These are phyloP conservation scores for Parascedosporium putredinis DNA, from an alignment of 2,329 filamentous ascomycete species.

Conservation along the genomic window DNA sequence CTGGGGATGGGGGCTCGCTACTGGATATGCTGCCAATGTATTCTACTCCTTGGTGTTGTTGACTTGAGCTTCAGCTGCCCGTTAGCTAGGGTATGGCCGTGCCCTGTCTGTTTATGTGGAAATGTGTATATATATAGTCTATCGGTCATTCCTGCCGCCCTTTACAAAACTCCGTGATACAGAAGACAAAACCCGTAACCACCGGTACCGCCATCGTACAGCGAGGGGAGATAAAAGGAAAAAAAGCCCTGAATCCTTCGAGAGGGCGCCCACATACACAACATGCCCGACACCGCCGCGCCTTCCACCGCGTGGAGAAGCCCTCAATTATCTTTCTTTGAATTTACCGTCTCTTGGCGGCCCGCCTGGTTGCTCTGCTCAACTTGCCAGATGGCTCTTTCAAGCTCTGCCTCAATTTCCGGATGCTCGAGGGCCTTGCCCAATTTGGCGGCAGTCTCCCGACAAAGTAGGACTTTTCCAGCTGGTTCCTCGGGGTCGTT, in stretches of 20 bases:
- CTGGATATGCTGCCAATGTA: too few relatives aligned
- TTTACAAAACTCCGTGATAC: background rate
- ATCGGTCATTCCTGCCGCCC: background rate
- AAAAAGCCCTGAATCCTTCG: background rate
- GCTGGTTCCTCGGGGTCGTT: conserved; percentile 11
- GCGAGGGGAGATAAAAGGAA: background rate
- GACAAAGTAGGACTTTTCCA: background rate
- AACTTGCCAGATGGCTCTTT: conserved; percentile 68
- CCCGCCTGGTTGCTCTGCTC: conserved; percentile 36
- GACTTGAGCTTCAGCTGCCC: too few relatives aligned
- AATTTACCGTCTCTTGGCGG: conserved; percentile 14
- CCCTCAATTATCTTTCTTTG: background rate
- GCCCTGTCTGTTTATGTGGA: too few relatives aligned
- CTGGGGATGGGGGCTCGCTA: too few relatives aligned
- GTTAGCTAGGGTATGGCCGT: too few relatives aligned
- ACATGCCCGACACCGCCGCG: too few relatives aligned
- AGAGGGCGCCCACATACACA: background rate
- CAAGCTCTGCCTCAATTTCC: conserved; percentile 61
- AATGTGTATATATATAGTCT: background rate
- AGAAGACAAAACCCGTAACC: background rate
- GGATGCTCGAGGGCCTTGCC: conserved; percentile 54
- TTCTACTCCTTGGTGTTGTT: too few relatives aligned
- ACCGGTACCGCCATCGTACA: background rate
- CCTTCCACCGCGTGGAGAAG: too few relatives aligned
- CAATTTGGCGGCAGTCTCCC: background rate